Evolutionary conservation across 768 basidiomycete species (phyloP).

Genomic region (Asterophora parasitica): DNA sequence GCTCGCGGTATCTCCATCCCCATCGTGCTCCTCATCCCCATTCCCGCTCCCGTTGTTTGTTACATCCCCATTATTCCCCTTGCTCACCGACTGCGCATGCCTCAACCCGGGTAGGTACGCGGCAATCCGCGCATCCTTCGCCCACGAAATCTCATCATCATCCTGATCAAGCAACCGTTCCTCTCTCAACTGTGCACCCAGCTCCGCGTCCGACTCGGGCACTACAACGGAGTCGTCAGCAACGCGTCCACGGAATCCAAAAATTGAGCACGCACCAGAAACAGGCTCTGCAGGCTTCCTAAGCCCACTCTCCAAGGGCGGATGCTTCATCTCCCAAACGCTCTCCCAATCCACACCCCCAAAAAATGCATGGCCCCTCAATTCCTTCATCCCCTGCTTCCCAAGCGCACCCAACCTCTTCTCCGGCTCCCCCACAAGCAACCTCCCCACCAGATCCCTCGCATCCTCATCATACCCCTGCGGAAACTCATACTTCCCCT

Average conservation of each 20-base stretch:
- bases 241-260: no score
- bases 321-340: conserved; percentile 62
- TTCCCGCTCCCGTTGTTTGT: no score
- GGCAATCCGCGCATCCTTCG: conserved; percentile 7
- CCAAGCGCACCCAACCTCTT: conserved; percentile 55
- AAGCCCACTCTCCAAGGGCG: conserved; percentile 54
- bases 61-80: no score
- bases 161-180: conserved; percentile 11
- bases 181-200: conserved; percentile 14
- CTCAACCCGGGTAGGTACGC: conserved; percentile 15
- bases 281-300: conserved; percentile 7
- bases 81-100: not conserved
- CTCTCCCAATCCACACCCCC: conserved; percentile 51
- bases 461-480: conserved; percentile 80
- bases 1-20: not conserved
- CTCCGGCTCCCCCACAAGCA: conserved; percentile 65
- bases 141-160: conserved; percentile 13
- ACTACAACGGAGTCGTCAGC: not conserved
- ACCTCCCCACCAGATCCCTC: conserved; percentile 68
- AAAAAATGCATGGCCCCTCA: conserved; percentile 60
- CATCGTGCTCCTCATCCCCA: not conserved
- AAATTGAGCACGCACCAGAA: not conserved
- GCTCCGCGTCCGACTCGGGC: conserved; percentile 8
- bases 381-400: conserved; percentile 34
- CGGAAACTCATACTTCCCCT: conserved; percentile 82